A percentile compares a stretch with the other conserved stretches of the same genome.
Evolutionary conservation across 805 yeast species (phyloP).

Genomic region (Lachancea dasiensis): DNA sequence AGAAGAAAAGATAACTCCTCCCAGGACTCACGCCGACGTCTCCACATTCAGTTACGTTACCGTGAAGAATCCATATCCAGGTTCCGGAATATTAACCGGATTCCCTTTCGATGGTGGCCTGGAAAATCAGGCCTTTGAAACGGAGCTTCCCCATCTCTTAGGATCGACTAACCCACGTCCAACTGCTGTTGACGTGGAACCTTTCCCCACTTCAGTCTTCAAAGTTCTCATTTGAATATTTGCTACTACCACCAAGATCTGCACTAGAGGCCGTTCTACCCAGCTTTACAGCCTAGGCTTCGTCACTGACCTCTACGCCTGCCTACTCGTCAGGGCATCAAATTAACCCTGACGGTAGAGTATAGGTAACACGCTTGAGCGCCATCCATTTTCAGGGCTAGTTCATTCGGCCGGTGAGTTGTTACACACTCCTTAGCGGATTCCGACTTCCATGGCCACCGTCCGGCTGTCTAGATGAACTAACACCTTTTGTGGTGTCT

Average conservation of each 20-base stretch:
- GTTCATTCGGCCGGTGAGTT: conserved; percentile 49
- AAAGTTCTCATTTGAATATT: conserved; percentile 38
- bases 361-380: conserved; percentile 39
- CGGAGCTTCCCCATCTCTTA: conserved; percentile 39
- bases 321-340: conserved; percentile 38
- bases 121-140: conserved; percentile 34
- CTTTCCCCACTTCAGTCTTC: conserved; percentile 41
- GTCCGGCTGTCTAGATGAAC: conserved; percentile 45
- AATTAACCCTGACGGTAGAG: conserved; percentile 36
- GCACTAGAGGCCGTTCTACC: conserved; percentile 39
- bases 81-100: conserved; percentile 41
- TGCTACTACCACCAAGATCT: conserved; percentile 41
- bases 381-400: conserved; percentile 41
- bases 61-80: conserved; percentile 39
- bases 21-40: conserved; percentile 40
- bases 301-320: conserved; percentile 39
- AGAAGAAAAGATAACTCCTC: conserved; percentile 40
- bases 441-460: conserved; percentile 49
- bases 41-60: conserved; percentile 39
- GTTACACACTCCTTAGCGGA: conserved; percentile 50
- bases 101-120: conserved; percentile 38
- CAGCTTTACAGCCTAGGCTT: conserved; percentile 38
- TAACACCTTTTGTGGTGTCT: conserved; percentile 42
- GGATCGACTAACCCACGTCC: conserved; percentile 41
- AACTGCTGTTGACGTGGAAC: conserved; percentile 40